phyloP scores from a whole-genome alignment of 352 stramenopile species.

The Phytophthora pseudosyringae region DNA sequence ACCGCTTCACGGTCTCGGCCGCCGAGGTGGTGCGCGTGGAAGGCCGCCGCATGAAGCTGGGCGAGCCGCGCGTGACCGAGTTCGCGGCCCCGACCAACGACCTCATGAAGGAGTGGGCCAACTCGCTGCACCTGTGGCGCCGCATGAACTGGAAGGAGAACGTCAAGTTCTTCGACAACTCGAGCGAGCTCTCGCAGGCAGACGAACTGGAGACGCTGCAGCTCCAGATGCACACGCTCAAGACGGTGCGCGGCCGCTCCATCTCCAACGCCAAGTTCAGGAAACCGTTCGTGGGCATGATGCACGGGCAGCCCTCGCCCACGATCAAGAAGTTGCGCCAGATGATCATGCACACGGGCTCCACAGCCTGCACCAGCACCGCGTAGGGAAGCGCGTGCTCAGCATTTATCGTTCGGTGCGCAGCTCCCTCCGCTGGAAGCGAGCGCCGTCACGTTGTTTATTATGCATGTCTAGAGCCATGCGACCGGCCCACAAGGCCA shows the following conservation, averaged over 20 bases:
- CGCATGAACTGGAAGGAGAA: slow-evolving; percentile 91
- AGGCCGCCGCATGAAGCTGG: slow-evolving; percentile 80
- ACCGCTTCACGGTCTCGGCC: slow-evolving; percentile 75
- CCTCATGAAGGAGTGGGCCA: slow-evolving; percentile 89
- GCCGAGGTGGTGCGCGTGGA: slow-evolving; percentile 77
- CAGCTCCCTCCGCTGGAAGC: slow-evolving; percentile 6
- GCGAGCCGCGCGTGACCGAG: slow-evolving; percentile 64
- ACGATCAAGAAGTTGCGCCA: slow-evolving; percentile 77
- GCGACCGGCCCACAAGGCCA: slow-evolving; percentile 16
- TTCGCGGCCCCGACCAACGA: slow-evolving; percentile 75
- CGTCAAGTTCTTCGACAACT: slow-evolving; percentile 83
- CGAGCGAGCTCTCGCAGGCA: slow-evolving; percentile 52
- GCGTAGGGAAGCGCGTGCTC: slow-evolving; percentile 21
- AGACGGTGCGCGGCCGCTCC: slow-evolving; percentile 54
- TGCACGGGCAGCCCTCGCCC: slow-evolving; percentile 63
- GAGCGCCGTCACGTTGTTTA: slow-evolving; percentile 35
- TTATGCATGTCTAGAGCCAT: slow-evolving; percentile 41
- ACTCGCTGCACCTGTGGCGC: slow-evolving; percentile 81
- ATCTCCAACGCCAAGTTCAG: slow-evolving; percentile 48
- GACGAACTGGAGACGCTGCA: slow-evolving; percentile 69
- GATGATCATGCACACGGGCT: slow-evolving; percentile 55
- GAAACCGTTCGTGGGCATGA: slow-evolving; percentile 64
- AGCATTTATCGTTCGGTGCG: slow-evolving; percentile 21
- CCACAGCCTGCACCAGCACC: slow-evolving; percentile 45
- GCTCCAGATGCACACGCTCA: slow-evolving; percentile 61